A percentile compares a stretch with the other conserved stretches of the same genome.
Conservation (phyloP, 2,329 filamentous ascomycete genomes). For the Colletotrichum horii region DNA sequence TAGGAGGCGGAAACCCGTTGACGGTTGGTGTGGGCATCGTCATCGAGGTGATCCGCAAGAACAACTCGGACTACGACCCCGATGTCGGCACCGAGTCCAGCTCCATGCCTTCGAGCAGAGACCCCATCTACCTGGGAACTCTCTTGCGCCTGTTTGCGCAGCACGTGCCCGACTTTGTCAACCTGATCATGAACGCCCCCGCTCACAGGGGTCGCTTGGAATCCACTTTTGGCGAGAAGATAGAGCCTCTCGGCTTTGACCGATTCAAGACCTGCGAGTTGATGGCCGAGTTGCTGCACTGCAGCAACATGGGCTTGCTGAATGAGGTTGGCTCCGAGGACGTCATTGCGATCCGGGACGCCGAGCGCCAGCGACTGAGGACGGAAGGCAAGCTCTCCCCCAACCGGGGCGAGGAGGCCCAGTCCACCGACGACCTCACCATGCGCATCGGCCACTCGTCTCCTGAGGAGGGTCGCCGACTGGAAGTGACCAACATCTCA, state of each 20-base stretch:
- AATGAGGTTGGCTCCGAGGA: constrained; percentile 92
- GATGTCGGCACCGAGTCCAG: constrained; percentile 85
- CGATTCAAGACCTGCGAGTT: constrained; percentile 98
- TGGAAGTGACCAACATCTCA: constrained; percentile 81
- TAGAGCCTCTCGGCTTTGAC: constrained; percentile 95
- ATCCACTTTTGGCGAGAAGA: constrained; percentile 88
- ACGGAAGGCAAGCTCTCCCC: constrained; percentile 71
- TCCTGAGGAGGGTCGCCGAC: constrained; percentile 68
- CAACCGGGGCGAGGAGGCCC: constrained; percentile 40
- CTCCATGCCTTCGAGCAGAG: constrained; percentile 79
- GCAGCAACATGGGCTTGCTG: constrained; percentile 96
- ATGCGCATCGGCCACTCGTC: constrained; percentile 59
- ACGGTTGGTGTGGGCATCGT: constrained; percentile 97
- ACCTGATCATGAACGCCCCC: constrained; percentile 79
- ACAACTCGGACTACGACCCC: constrained; percentile 98
- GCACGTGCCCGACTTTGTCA: constrained; percentile 94
- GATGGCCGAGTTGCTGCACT: constrained; percentile 97
- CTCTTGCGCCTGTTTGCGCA: constrained; percentile 87
- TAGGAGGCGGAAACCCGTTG: constrained; percentile 88
- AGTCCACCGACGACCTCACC: constrained; percentile 66
- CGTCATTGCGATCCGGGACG: constrained; percentile 79
- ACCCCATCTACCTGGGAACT: constrained; percentile 95
- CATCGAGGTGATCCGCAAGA: constrained; percentile 98
- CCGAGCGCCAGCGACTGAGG: constrained; percentile 80
- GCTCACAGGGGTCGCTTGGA: constrained; percentile 76